Evolutionary conservation across 352 stramenopile genomes (phyloP).

Genomic region (Thraustochytrium striatum): DNA sequence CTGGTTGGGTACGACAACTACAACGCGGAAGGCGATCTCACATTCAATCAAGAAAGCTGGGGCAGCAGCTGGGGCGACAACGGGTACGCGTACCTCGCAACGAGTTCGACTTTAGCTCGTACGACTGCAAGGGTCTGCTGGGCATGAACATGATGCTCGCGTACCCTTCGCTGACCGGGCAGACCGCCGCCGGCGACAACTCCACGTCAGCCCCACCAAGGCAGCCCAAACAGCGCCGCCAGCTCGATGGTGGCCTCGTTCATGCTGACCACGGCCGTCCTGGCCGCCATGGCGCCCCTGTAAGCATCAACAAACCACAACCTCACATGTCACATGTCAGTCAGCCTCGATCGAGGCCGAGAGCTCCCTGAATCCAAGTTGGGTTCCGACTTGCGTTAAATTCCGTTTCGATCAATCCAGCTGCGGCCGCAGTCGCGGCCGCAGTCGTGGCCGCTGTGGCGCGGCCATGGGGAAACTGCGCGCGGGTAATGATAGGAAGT

Average conservation of each 20-base stretch:
- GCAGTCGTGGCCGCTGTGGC: no score
- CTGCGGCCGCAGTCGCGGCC: no score
- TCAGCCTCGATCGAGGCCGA: no score
- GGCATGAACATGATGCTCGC: conserved; percentile 13
- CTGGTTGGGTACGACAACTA: conserved; percentile 60
- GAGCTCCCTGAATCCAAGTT: no score
- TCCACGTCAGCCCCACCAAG: no score
- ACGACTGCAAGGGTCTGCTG: conserved; percentile 9
- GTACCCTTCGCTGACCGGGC: neutral
- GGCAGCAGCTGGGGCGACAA: conserved; percentile 65
- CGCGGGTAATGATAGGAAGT: no score
- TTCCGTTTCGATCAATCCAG: no score
- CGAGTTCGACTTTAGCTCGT: neutral
- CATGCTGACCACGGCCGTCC: neutral
- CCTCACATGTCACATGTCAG: no score
- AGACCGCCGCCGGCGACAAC: neutral
- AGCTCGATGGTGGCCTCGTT: neutral
- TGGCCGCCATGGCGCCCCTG: no score
- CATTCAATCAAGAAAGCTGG: conserved; percentile 69
- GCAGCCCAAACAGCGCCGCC: neutral
- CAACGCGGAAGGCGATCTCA: conserved; percentile 20
- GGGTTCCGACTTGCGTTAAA: no score
- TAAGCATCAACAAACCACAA: no score
- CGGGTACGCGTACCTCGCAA: conserved; percentile 58
- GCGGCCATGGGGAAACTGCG: no score